Evolutionary conservation across 768 basidiomycete genomes (phyloP), one percentile per base, ranked within the genome.

Genomic region (Crassisporium funariophilum): DNA sequence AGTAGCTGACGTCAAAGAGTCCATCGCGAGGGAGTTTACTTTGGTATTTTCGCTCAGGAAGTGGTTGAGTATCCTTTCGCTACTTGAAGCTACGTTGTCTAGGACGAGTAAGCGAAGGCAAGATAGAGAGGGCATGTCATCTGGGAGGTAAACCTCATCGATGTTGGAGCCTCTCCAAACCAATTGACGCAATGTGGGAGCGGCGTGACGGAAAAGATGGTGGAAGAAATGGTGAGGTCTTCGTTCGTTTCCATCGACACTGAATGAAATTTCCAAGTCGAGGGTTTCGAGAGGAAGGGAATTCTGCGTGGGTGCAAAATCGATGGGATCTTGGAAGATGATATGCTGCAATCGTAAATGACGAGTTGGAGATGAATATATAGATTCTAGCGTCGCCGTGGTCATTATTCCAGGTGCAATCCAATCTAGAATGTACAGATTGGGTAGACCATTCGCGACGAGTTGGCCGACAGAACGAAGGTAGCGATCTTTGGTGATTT

Each of bases 391-490:
- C 25, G 61, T 49, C 2, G 51, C 19, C 4, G 43, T 29, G 0
- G 55, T 41, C 16, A 59, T 33, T 13, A 51, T 16, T 3, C 40
- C 37, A 8, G 53, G 50, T 12, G 49, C 47, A 29, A 55, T 49
- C 65, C 62, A 66, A 24, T 64, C 52, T 13, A 68, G 37, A 4
- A 61, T 52, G 22, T 60, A 52, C n/a, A 68, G 53, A 44, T 68
- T 66, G 6, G 55, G 47, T 17, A 65, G 42, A 7, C 52, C 45
- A 9, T 21, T 19, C 23, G 47, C 34, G 17, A 64, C 35, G n/a
- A 53, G 29, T 6, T 47, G 19, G 17, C 39, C 53, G n/a, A 57
- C 44, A 21, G 33, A 36, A 5, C 13, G 46, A 33, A 48, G 29
- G 25, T 50, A 52, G 17, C 35, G 13, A 20, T 41, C 20, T 3